Conservation (phyloP, 2,329 filamentous ascomycete genomes). For the Talaromyces sp. region DNA sequence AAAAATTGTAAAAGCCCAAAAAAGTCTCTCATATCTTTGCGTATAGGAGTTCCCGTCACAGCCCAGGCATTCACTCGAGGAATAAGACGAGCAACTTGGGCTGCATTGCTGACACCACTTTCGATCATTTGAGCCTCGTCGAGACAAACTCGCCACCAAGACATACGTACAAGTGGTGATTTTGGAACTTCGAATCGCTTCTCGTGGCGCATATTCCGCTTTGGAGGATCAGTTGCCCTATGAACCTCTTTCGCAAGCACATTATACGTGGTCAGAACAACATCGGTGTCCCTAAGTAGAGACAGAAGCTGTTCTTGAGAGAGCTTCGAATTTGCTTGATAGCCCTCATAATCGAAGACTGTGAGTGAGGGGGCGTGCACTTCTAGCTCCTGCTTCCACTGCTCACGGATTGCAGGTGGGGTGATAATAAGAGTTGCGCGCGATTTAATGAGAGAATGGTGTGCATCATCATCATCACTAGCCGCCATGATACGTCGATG, state of each 20-base stretch:
- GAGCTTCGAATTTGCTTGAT: constrained; percentile 35
- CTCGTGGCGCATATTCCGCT: constrained; percentile 61
- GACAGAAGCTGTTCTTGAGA: constrained; percentile 41
- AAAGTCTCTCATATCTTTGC: constrained; percentile 71
- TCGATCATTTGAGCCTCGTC: constrained; percentile 84
- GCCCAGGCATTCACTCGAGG: constrained; percentile 87
- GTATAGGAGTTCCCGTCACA: constrained; percentile 83
- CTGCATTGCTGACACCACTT: constrained; percentile 76
- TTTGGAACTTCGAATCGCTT: constrained; percentile 61
- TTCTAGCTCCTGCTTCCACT: constrained; percentile 58
- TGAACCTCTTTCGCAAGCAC: constrained; percentile 77
- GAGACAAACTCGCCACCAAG: constrained; percentile 77
- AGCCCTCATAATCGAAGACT: constrained; percentile 54
- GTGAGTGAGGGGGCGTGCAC: constrained; percentile 53
- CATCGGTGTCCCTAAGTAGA: constrained; percentile 47
- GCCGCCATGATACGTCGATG: constrained; percentile 27
- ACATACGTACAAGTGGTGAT: constrained; percentile 73
- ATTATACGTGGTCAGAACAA: constrained; percentile 60
- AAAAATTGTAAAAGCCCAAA: constrained; percentile 78
- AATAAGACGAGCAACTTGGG: constrained; percentile 70
- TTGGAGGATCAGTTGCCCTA: constrained; percentile 64
- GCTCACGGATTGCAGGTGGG: constrained; percentile 56
- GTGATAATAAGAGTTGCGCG: constrained; percentile 59
- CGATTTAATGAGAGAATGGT: constrained; percentile 35
- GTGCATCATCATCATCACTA: constrained; percentile 16